These are phyloP conservation scores for Calonectria pteridis DNA, from an alignment of 2,329 filamentous ascomycete species.

Conservation along the genomic window DNA sequence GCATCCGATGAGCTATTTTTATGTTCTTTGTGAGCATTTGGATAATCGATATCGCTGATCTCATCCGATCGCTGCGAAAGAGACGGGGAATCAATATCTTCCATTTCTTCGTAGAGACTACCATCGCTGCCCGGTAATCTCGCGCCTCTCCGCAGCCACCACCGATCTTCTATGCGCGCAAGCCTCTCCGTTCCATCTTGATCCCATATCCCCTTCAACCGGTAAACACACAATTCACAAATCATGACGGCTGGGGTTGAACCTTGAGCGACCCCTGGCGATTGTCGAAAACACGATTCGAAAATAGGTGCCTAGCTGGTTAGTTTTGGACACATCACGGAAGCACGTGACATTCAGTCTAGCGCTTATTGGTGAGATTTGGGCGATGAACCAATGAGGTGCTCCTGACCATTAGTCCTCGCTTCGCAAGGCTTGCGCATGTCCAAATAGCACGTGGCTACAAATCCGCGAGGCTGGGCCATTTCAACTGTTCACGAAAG, in stretches of 20 bases:
- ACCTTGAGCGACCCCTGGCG: not conserved
- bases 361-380: not conserved
- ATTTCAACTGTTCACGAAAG: no score
- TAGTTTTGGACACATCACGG: not conserved
- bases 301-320: not conserved
- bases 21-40: no score
- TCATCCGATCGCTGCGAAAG: not conserved
- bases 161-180: not conserved
- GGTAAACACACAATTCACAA: not conserved
- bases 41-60: not conserved
- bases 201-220: constrained; percentile 2
- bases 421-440: not conserved
- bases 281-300: not conserved
- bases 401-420: not conserved
- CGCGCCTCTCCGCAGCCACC: not conserved
- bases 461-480: no score
- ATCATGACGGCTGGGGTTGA: not conserved
- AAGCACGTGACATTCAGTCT: not conserved
- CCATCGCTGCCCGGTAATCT: not conserved
- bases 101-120: not conserved
- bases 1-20: not conserved
- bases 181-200: not conserved
- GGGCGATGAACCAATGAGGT: not conserved
- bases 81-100: not conserved
- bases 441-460: no score